Evolutionary conservation across 768 basidiomycete genomes (phyloP).

Genomic region (Lentinula raphanica): DNA sequence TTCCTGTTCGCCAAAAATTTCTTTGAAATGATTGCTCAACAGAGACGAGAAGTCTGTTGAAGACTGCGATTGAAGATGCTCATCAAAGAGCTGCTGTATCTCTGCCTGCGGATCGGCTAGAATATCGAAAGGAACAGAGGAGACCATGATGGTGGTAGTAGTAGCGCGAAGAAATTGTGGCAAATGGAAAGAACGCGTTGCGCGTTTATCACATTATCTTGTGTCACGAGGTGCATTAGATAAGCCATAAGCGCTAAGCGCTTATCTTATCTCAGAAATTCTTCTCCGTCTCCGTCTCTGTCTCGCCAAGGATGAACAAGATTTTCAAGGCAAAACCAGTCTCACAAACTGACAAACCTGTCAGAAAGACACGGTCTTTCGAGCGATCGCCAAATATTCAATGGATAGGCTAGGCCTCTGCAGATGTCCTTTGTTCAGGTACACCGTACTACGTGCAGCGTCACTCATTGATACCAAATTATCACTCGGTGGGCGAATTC

Average conservation of each 20-base stretch:
- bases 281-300: too few relatives aligned
- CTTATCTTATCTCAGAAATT: neutral
- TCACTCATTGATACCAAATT: too few relatives aligned
- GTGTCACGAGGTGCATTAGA: neutral
- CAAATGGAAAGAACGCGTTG: neutral
- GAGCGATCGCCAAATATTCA: too few relatives aligned
- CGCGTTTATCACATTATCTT: neutral
- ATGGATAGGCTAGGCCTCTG: too few relatives aligned
- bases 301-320: too few relatives aligned
- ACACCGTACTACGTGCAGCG: too few relatives aligned
- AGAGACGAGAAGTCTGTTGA: neutral
- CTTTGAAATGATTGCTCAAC: neutral
- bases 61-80: conserved; percentile 2
- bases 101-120: neutral
- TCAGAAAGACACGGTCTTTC: neutral
- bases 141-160: neutral
- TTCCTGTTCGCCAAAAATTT: conserved; percentile 13
- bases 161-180: neutral
- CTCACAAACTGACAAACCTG: neutral
- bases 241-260: too few relatives aligned
- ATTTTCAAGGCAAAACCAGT: neutral
- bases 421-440: too few relatives aligned
- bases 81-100: neutral
- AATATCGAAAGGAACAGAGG: conserved; percentile 6
- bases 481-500: too few relatives aligned